phyloP scores from a whole-genome alignment of 2,329 filamentous ascomycete species.

The Claviceps quebecensis region DNA sequence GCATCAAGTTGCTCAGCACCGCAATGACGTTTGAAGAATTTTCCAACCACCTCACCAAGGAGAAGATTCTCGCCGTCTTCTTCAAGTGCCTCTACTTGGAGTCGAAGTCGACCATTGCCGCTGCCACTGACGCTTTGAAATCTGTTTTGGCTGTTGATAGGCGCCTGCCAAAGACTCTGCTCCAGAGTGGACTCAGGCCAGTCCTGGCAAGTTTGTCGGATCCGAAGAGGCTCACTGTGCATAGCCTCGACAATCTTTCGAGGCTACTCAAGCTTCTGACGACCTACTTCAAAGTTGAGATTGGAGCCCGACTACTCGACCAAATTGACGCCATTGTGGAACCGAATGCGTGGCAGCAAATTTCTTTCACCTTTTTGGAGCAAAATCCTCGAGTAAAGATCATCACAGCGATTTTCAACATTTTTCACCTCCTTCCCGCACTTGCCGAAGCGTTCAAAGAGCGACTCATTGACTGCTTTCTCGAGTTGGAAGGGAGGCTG shows the following conservation, averaged over 20 bases:
- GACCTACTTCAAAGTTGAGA: constrained; percentile 98
- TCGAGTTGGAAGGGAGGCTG: constrained; percentile 74
- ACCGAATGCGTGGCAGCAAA: constrained; percentile 63
- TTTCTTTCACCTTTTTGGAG: constrained; percentile 89
- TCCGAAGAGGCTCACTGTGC: constrained; percentile 74
- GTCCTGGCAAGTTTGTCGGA: constrained; percentile 96
- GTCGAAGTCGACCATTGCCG: constrained; percentile 81
- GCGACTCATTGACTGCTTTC: constrained; percentile 74
- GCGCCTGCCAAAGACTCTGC: constrained; percentile 85
- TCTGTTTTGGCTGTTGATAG: constrained; percentile 77
- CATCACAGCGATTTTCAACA: constrained; percentile 85
- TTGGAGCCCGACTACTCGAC: constrained; percentile 81
- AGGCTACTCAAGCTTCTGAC: constrained; percentile 81
- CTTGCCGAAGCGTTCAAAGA: constrained; percentile 87
- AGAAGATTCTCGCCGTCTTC: constrained; percentile 80
- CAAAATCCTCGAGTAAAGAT: constrained; percentile 89
- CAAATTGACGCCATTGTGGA: constrained; percentile 89
- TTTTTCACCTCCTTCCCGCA: constrained; percentile 88
- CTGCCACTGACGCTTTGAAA: constrained; percentile 80
- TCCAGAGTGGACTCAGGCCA: constrained; percentile 85
- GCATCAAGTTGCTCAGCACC: constrained; percentile 81
- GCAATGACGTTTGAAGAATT: constrained; percentile 92
- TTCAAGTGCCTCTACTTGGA: constrained; percentile 96
- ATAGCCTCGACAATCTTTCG: constrained; percentile 81
- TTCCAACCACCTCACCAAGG: constrained; percentile 52